Conservation (phyloP, 805 yeast species). For the Candida wancherniae region DNA sequence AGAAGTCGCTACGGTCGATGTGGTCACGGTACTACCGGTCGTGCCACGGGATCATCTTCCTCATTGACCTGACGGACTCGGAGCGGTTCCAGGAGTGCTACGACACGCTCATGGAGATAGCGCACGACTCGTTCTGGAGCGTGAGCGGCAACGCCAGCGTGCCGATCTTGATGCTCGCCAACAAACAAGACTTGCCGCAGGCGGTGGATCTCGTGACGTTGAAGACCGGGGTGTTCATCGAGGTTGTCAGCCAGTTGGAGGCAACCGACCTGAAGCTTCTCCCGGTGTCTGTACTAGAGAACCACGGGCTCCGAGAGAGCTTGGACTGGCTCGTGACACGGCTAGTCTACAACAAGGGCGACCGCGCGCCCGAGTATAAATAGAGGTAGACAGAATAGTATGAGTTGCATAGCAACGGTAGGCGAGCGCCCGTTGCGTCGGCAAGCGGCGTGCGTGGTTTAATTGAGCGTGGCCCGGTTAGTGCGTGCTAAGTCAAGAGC, state of each 20-base stretch:
- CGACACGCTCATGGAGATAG: constrained; percentile 50
- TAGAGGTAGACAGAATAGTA: too few species aligned
- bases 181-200: constrained; percentile 74
- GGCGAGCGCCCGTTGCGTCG: too few species aligned
- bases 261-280: constrained; percentile 89
- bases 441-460: too few species aligned
- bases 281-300: constrained; percentile 81
- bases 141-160: constrained; percentile 46
- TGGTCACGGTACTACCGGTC: constrained; percentile 85
- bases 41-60: constrained; percentile 88
- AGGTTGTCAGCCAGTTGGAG: constrained; percentile 72
- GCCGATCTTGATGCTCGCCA: constrained; percentile 91
- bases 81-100: constrained; percentile 80
- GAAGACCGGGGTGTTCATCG: constrained; percentile 79
- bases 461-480: too few species aligned
- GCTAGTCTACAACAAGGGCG: constrained; percentile 58
- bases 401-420: too few species aligned
- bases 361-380: constrained; percentile 54
- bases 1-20: constrained; percentile 71
- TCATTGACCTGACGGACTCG: constrained; percentile 87
- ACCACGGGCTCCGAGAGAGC: constrained; percentile 81
- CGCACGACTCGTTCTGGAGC: constrained; percentile 41
- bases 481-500: too few species aligned
- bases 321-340: constrained; percentile 84
- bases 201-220: constrained; percentile 48